Percentiles rank a stretch among this genome's conserved stretches.
These are phyloP conservation scores for Fusarium torreyae DNA, from an alignment of 2,329 filamentous ascomycete genomes.

Conservation along the genomic window DNA sequence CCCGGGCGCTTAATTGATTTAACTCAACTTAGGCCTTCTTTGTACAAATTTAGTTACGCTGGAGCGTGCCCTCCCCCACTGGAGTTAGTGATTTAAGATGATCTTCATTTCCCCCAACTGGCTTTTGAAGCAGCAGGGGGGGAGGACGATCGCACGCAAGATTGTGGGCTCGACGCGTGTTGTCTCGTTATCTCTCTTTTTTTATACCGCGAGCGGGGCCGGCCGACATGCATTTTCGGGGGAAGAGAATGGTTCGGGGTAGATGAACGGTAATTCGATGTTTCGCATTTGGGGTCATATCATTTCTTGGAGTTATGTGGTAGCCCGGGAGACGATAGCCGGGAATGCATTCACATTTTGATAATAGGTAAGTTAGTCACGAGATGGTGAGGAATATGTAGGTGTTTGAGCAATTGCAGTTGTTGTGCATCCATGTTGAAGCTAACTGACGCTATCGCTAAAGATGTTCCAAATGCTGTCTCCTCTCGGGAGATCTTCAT, in stretches of 20 bases:
- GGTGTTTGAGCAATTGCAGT: conserved; percentile 24
- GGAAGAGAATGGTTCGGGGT: conserved; percentile 9
- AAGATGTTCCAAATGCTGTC: neutral
- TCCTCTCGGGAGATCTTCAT: conserved; percentile 36
- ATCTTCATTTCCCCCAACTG: conserved; percentile 48
- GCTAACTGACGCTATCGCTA: conserved; percentile 34
- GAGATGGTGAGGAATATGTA: neutral
- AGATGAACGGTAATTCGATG: conserved; percentile 6
- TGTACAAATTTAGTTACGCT: neutral
- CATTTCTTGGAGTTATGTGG: conserved; percentile 21
- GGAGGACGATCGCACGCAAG: conserved; percentile 28
- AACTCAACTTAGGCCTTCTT: neutral
- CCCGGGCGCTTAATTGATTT: conserved; percentile 37
- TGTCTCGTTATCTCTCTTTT: conserved; percentile 29
- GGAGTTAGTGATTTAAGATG: conserved; percentile 34
- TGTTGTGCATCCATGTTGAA: conserved; percentile 30
- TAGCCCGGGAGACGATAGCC: conserved; percentile 19
- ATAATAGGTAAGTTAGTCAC: neutral
- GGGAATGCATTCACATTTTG: conserved; percentile 16
- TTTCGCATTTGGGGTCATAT: conserved; percentile 28
- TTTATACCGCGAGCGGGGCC: conserved; percentile 22
- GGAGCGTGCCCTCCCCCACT: conserved; percentile 1
- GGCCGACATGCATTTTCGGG: conserved; percentile 23
- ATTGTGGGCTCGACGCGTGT: conserved; percentile 45
- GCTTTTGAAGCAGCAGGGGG: conserved; percentile 32